Percentiles rank a stretch among this genome's conserved stretches.
Evolutionary conservation across 169 alveolate genomes (phyloP).

Genomic region (Haemoproteus tartakovskyi): DNA sequence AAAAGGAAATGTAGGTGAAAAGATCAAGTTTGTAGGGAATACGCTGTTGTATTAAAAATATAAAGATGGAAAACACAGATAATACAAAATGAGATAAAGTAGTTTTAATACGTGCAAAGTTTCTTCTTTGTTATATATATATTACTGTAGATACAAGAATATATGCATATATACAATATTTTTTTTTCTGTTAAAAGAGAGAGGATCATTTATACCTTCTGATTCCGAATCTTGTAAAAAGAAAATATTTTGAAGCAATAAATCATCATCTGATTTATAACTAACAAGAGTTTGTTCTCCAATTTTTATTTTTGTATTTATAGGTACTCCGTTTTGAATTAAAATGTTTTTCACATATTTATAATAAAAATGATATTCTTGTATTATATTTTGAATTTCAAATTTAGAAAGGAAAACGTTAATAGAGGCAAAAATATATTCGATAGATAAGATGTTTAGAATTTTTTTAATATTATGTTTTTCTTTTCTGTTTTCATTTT

Average conservation of each 20-base stretch:
- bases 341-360: constrained; percentile 26
- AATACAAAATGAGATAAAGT: too few relatives aligned
- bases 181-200: background rate
- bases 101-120: too few relatives aligned
- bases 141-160: background rate
- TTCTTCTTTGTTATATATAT: too few relatives aligned
- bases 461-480: constrained; percentile 53
- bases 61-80: too few relatives aligned
- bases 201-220: background rate
- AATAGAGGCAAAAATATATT: constrained; percentile 57
- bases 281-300: constrained; percentile 16
- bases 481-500: constrained; percentile 27
- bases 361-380: constrained; percentile 60
- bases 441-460: constrained; percentile 43
- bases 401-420: constrained; percentile 57
- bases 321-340: background rate
- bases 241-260: constrained; percentile 30
- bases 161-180: background rate
- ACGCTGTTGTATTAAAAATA: too few relatives aligned
- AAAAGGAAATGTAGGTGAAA: too few relatives aligned
- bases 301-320: background rate
- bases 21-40: too few relatives aligned
- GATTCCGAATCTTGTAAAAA: background rate
- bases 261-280: constrained; percentile 30
- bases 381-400: constrained; percentile 64